phyloP scores from a whole-genome alignment of 352 stramenopile genomes.

The Globisporangium takayamanum region DNA sequence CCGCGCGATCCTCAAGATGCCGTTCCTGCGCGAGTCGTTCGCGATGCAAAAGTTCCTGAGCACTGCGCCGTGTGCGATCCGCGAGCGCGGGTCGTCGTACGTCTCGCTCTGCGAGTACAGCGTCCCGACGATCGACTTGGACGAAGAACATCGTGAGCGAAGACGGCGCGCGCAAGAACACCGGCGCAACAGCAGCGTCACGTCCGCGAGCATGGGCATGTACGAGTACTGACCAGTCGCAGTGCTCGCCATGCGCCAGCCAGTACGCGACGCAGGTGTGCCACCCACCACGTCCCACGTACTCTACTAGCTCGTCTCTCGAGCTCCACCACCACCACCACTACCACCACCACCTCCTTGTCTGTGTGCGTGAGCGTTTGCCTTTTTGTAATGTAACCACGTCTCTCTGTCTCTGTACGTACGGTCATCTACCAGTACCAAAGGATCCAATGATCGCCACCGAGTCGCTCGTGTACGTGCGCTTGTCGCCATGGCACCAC shows the following conservation, averaged over 20 bases:
- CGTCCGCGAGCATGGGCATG: constrained; percentile 23
- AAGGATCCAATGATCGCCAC: no score
- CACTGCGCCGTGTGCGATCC: constrained; percentile 45
- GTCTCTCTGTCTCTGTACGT: neutral
- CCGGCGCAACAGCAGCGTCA: constrained; percentile 68
- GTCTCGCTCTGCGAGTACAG: constrained; percentile 74
- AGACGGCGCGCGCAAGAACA: constrained; percentile 65
- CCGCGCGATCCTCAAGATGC: constrained; percentile 27
- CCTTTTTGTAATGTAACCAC: constrained; percentile 1
- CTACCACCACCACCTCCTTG: neutral
- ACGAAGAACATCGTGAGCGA: constrained; percentile 67
- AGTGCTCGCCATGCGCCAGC: no score
- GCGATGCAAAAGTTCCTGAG: constrained; percentile 48
- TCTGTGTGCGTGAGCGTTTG: neutral
- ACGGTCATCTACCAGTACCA: neutral
- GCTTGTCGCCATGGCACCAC: no score
- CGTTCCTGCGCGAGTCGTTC: constrained; percentile 28
- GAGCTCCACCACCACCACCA: neutral
- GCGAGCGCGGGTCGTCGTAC: constrained; percentile 70
- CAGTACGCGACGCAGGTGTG: neutral
- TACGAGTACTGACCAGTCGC: constrained; percentile 9
- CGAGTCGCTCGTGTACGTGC: no score
- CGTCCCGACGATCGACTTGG: constrained; percentile 54
- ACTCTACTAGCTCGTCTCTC: neutral
- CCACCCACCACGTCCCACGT: neutral